A percentile compares a stretch with the other conserved stretches of the same genome.
Conservation (phyloP, 2,329 filamentous ascomycete species). For the Aspergillus terreus region DNA sequence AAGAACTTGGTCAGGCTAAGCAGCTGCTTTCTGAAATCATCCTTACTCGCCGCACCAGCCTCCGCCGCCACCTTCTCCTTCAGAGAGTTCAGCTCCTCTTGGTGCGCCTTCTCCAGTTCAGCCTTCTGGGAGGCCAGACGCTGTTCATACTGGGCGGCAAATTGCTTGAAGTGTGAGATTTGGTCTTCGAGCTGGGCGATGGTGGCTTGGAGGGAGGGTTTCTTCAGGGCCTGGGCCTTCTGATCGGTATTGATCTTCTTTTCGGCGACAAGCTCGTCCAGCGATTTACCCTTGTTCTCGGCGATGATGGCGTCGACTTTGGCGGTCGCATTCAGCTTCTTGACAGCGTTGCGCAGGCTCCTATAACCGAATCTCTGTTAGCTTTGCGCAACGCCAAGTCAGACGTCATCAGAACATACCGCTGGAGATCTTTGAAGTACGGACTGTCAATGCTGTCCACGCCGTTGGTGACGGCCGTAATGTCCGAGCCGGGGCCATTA, state of each 20-base stretch:
- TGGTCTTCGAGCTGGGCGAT: constrained; percentile 59
- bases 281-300: constrained; percentile 56
- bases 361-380: constrained; percentile 43
- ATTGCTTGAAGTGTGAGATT: constrained; percentile 56
- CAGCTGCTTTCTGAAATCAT: constrained; percentile 52
- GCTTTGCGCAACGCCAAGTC: background rate
- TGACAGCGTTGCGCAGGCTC: constrained; percentile 85
- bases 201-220: constrained; percentile 56
- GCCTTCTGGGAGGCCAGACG: constrained; percentile 55
- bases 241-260: constrained; percentile 65
- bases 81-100: constrained; percentile 52
- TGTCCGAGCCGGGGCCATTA: constrained; percentile 48
- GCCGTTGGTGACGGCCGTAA: constrained; percentile 46
- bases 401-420: constrained; percentile 56
- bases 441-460: constrained; percentile 67
- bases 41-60: constrained; percentile 44
- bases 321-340: constrained; percentile 70
- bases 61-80: constrained; percentile 50
- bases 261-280: constrained; percentile 59
- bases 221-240: constrained; percentile 61
- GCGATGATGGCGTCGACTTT: constrained; percentile 60
- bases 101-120: constrained; percentile 52
- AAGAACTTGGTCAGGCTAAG: constrained; percentile 60
- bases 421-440: constrained; percentile 84
- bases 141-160: constrained; percentile 57